These are phyloP conservation scores for Brassica carinata DNA, from an alignment of 345 rosid genomes.

Conservation along the genomic window DNA sequence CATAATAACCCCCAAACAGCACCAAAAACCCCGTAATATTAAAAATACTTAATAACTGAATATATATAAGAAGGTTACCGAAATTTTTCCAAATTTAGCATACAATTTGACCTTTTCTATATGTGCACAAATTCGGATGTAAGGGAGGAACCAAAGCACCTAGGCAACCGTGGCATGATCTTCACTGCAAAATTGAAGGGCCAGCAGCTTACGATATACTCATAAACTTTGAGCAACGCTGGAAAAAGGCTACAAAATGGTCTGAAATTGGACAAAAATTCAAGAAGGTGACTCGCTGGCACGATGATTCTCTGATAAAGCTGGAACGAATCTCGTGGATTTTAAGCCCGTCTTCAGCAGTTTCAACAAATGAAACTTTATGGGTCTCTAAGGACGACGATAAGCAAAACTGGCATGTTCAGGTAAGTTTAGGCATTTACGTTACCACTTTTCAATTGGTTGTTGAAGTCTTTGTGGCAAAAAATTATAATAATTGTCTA, in stretches of 20 bases:
- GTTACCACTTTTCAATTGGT: not conserved
- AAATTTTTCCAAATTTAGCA: not conserved
- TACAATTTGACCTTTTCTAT: not conserved
- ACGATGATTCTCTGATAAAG: slow-evolving; percentile 78
- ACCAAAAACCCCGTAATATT: not conserved
- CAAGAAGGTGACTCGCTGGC: slow-evolving; percentile 71
- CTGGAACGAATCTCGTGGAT: slow-evolving; percentile 90
- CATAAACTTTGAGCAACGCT: slow-evolving; percentile 86
- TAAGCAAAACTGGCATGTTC: slow-evolving; percentile 77
- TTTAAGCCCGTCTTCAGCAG: slow-evolving; percentile 57
- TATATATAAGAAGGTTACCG: too few species aligned
- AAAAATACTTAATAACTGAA: too few species aligned
- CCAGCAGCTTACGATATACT: slow-evolving; percentile 96
- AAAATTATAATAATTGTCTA: not conserved
- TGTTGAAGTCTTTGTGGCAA: not conserved
- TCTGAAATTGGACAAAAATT: slow-evolving; percentile 61
- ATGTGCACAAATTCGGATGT: not conserved
- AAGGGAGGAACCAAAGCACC: slow-evolving; percentile 74
- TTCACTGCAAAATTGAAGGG: slow-evolving; percentile 87
- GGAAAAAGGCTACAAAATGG: slow-evolving; percentile 85
- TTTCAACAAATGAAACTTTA: slow-evolving; percentile 52
- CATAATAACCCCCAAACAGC: not conserved
- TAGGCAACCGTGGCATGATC: slow-evolving; percentile 91
- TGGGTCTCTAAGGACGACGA: slow-evolving; percentile 58
- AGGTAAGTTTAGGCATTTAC: slow-evolving; percentile 73